Evolutionary conservation across 2,329 filamentous ascomycete species (phyloP).

Genomic region (Xylariaceae sp.): DNA sequence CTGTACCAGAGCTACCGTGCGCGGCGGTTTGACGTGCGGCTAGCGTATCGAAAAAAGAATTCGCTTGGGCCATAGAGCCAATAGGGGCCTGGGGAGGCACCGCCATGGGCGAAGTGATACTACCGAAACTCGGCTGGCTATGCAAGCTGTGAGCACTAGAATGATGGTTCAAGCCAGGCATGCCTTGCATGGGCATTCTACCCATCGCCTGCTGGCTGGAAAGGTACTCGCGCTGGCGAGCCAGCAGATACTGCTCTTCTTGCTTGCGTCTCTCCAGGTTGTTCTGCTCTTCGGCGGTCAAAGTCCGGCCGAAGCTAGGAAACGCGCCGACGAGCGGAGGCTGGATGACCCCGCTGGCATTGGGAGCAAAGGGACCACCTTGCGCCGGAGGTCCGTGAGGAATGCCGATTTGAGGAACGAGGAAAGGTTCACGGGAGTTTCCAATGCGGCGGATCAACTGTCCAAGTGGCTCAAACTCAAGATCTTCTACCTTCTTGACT

Average conservation of each 20-base stretch:
- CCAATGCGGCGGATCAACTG: constrained; percentile 93
- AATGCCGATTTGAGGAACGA: constrained; percentile 95
- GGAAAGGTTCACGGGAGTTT: constrained; percentile 93
- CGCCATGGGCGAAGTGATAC: constrained; percentile 79
- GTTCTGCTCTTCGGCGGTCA: constrained; percentile 97
- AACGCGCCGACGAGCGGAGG: constrained; percentile 92
- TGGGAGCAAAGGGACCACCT: constrained; percentile 44
- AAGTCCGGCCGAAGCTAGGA: constrained; percentile 90
- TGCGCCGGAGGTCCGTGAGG: constrained; percentile 71
- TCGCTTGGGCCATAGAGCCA: constrained; percentile 54
- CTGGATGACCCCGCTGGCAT: constrained; percentile 58
- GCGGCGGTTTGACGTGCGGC: constrained; percentile 39
- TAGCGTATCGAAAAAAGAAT: constrained; percentile 64
- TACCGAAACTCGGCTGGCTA: constrained; percentile 94
- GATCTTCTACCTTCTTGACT: constrained; percentile 90
- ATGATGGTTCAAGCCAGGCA: constrained; percentile 72
- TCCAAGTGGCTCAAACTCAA: constrained; percentile 89
- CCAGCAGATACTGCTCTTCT: constrained; percentile 96
- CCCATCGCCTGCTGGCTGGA: constrained; percentile 77
- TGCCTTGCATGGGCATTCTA: constrained; percentile 62
- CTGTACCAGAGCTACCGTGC: constrained; percentile 41
- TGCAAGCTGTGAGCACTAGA: constrained; percentile 93
- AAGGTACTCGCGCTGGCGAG: constrained; percentile 88
- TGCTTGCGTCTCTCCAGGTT: constrained; percentile 94
- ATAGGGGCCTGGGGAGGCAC: constrained; percentile 50